phyloP scores from a whole-genome alignment of 495 filamentous ascomycete species.

The Penicillium daleae region DNA sequence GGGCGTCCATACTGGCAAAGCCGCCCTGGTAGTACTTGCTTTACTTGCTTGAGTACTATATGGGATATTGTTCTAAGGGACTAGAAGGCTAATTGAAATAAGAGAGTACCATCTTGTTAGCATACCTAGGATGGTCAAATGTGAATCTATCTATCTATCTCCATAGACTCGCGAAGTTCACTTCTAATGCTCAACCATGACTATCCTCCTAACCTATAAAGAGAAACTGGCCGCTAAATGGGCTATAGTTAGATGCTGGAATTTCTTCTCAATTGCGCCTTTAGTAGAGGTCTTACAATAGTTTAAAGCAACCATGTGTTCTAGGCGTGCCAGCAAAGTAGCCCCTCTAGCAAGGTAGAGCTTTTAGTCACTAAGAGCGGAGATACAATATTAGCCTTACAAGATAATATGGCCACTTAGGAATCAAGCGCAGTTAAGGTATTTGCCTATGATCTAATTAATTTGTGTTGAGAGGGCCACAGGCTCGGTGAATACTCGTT shows the following conservation, averaged over 20 bases:
- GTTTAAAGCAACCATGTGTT: background rate
- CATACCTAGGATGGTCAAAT: no score
- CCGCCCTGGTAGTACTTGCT: no score
- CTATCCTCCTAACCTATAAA: no score
- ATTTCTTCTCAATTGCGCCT: background rate
- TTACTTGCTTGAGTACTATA: no score
- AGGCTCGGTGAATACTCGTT: background rate
- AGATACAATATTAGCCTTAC: constrained; percentile 2
- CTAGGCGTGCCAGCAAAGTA: background rate
- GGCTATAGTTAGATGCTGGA: background rate
- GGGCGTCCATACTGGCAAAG: no score
- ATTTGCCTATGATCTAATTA: background rate
- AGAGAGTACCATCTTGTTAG: no score
- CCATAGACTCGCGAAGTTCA: no score
- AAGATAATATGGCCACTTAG: constrained; percentile 1
- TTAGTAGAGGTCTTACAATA: background rate
- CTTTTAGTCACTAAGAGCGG: constrained; percentile 1
- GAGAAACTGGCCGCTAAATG: constrained; percentile 2
- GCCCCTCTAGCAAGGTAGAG: constrained; percentile 1
- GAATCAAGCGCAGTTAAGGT: background rate
- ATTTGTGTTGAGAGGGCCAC: constrained; percentile 1
- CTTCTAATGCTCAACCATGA: no score
- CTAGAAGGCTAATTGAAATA: no score
- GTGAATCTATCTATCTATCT: no score
- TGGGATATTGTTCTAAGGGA: no score